Evolutionary conservation across 495 filamentous ascomycete genomes (phyloP).

Genomic region (Geoglossum glabrum): DNA sequence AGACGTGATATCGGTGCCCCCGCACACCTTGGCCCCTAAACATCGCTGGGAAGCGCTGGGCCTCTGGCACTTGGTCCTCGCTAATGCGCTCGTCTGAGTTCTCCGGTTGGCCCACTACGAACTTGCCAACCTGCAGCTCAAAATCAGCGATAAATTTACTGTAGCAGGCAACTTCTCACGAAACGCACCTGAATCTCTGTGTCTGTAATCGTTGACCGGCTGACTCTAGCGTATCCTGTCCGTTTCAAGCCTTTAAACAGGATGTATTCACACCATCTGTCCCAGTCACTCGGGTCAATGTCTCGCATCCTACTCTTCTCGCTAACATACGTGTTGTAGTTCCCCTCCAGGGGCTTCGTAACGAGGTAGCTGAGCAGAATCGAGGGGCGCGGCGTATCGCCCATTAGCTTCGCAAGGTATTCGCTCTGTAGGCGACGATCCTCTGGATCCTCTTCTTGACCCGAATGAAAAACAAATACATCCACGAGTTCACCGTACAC

Average conservation of each 20-base stretch:
- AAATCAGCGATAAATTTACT: background rate
- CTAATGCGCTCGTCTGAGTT: slow-evolving; percentile 38
- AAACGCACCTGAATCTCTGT: slow-evolving; percentile 73
- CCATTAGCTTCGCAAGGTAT: slow-evolving; percentile 81
- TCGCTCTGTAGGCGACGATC: slow-evolving; percentile 76
- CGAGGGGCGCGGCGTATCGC: slow-evolving; percentile 53
- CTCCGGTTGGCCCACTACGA: slow-evolving; percentile 58
- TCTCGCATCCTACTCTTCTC: slow-evolving; percentile 80
- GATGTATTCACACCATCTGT: slow-evolving; percentile 98
- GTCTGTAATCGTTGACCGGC: slow-evolving; percentile 80
- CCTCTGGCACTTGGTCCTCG: slow-evolving; percentile 48
- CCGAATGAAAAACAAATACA: slow-evolving; percentile 96
- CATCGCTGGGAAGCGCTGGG: slow-evolving; percentile 65
- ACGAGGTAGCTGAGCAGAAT: slow-evolving; percentile 86
- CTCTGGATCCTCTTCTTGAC: slow-evolving; percentile 92
- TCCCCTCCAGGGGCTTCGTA: slow-evolving; percentile 72
- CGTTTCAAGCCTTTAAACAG: slow-evolving; percentile 77
- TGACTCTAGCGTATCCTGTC: slow-evolving; percentile 78
- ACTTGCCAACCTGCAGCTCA: slow-evolving; percentile 57
- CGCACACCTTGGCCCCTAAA: slow-evolving; percentile 76
- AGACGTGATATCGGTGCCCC: slow-evolving; percentile 89
- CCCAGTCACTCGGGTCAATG: slow-evolving; percentile 85
- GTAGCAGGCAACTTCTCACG: background rate
- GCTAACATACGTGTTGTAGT: slow-evolving; percentile 93
- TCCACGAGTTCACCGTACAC: slow-evolving; percentile 80